A percentile compares a stretch with the other conserved stretches of the same genome.
Conservation (phyloP, 768 basidiomycete genomes). For the Lentinula raphanica region DNA sequence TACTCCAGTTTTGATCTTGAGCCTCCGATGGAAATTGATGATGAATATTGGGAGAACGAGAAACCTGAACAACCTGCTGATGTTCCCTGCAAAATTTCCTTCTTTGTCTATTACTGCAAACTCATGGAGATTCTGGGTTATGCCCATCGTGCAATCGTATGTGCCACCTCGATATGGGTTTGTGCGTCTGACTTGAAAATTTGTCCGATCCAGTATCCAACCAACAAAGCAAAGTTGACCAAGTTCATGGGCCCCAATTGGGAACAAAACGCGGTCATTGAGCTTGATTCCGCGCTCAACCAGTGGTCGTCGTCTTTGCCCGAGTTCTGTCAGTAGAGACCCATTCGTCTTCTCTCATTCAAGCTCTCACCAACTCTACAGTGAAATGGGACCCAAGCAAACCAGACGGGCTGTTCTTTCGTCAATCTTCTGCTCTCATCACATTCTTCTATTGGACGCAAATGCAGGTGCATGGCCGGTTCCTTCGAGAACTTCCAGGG, state of each 20-base stretch:
- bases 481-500: slow-evolving; percentile 28
- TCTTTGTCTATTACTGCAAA: slow-evolving; percentile 49
- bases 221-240: slow-evolving; percentile 5
- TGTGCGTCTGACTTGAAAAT: too few relatives aligned
- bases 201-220: slow-evolving; percentile 22
- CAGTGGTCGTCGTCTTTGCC: slow-evolving; percentile 60
- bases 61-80: slow-evolving; percentile 33
- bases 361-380: not conserved
- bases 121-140: slow-evolving; percentile 61
- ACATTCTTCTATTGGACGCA: slow-evolving; percentile 36
- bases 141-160: slow-evolving; percentile 55
- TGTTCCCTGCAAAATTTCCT: slow-evolving; percentile 48
- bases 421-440: slow-evolving; percentile 35
- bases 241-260: slow-evolving; percentile 37
- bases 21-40: slow-evolving; percentile 54
- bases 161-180: too few relatives aligned
- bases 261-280: slow-evolving; percentile 51
- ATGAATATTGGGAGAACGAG: slow-evolving; percentile 45
- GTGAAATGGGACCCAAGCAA: slow-evolving; percentile 20
- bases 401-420: slow-evolving; percentile 27
- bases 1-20: slow-evolving; percentile 56
- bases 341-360: not conserved
- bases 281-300: slow-evolving; percentile 58
- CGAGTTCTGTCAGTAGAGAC: slow-evolving; percentile 37
- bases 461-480: slow-evolving; percentile 43